A percentile compares a stretch with the other conserved stretches of the same genome.
Evolutionary conservation across 163 green algal genomes (phyloP).

Genomic region (Dunaliella salina): DNA sequence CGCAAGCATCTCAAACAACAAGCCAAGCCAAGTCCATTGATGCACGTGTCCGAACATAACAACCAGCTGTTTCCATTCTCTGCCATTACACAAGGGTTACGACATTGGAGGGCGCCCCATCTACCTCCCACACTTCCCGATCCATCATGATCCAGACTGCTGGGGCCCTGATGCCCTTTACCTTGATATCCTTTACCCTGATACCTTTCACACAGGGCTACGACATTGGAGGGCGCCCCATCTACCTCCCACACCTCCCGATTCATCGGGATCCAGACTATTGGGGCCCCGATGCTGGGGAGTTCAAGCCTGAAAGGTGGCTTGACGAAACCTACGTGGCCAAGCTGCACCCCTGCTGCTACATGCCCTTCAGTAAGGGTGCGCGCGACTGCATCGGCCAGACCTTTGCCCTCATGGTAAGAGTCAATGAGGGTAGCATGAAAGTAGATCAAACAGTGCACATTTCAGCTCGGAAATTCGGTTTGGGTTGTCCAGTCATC

Average conservation of each 20-base stretch:
- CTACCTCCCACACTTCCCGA: constrained; percentile 16
- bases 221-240: constrained; percentile 9
- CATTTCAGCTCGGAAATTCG: neutral
- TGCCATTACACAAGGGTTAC: constrained; percentile 19
- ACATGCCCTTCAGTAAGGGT: constrained; percentile 15
- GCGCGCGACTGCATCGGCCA: constrained; percentile 33
- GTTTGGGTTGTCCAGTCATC: neutral
- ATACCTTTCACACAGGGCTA: constrained; percentile 15
- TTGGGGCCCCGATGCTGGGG: constrained; percentile 3
- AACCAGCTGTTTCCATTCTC: no score
- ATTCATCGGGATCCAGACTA: constrained; percentile 8
- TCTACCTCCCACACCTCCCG: constrained; percentile 18
- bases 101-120: constrained; percentile 13
- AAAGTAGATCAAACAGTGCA: neutral
- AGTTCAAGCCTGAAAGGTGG: constrained; percentile 14
- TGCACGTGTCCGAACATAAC: no score
- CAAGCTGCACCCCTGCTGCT: constrained; percentile 9
- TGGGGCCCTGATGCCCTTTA: constrained; percentile 11
- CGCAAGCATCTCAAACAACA: no score
- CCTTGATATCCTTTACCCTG: no score
- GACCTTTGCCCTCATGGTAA: constrained; percentile 8
- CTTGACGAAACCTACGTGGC: constrained; percentile 16
- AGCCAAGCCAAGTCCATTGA: no score
- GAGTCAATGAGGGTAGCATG: neutral
- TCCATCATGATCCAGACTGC: constrained; percentile 8